Evolutionary conservation across 2,329 filamentous ascomycete genomes (phyloP), one percentile per base, ranked within the genome.

Genomic region (Colletotrichum sojae): DNA sequence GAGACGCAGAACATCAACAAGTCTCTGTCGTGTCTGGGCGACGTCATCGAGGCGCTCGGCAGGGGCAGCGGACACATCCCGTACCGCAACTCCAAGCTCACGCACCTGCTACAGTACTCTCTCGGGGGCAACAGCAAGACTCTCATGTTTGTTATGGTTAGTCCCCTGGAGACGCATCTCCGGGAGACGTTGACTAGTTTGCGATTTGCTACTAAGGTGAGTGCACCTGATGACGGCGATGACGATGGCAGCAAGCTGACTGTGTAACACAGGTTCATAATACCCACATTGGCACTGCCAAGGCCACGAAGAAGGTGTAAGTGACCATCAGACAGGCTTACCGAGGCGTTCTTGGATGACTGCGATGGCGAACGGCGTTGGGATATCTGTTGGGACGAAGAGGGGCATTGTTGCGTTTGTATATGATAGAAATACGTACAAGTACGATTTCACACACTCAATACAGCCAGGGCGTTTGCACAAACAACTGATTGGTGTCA

Each of bases 71-170:
- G 88, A 6, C 95, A 98, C 76, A 89, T 99, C 52, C 96, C 96
- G 1, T 99, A 98, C 83, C 87, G 96, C 63, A 98, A 98, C 82
- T 97, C 94, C 74, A 98, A 98, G 88, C 87, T 99, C 73, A 99
- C 96, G 9, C 97, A 98, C 77, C 87, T 99, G 54, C 87, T 99
- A 45, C 94, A 98, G 88, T 97, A 96, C 77, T 97, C 94, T 3
- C 85, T 99, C 8, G 95, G 96, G 4, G 96, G 96, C 16, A 98
- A 97, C 80, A 96, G 92, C 74, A 97, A 98, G 83, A 99, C 96
- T 0, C 91, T 99, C 75, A 99, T 99, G 96, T 97, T 99, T 79
- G 94, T 98, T 78, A 98, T 98, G 95, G 93, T 97, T 65, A 96
- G 92, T 74, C 96, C 96, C 40, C 84, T 98, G 68, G 93, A 97